Evolutionary conservation across 495 filamentous ascomycete species (phyloP).

Genomic region (Penicillium nucicola): DNA sequence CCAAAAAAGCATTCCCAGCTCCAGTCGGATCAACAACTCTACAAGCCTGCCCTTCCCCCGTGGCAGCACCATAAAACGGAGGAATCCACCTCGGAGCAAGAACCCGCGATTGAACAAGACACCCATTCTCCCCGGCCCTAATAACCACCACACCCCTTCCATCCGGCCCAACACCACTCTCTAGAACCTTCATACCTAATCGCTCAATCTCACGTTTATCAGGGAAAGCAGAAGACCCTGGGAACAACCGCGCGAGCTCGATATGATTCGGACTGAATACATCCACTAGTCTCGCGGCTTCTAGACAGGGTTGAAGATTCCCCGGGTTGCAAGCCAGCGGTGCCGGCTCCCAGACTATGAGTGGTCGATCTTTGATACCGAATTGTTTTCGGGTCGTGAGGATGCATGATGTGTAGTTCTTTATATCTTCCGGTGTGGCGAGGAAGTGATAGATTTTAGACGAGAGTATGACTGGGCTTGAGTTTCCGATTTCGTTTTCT

Average conservation of each 20-base stretch:
- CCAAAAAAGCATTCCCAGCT: slow-evolving; percentile 36
- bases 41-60: not conserved
- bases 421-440: slow-evolving; percentile 57
- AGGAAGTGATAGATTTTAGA: slow-evolving; percentile 67
- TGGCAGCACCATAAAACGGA: slow-evolving; percentile 19
- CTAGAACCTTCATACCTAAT: slow-evolving; percentile 16
- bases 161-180: slow-evolving; percentile 18
- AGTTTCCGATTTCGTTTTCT: slow-evolving; percentile 6
- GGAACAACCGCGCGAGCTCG: slow-evolving; percentile 25
- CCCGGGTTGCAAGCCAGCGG: slow-evolving; percentile 24
- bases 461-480: slow-evolving; percentile 2
- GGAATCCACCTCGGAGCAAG: slow-evolving; percentile 22
- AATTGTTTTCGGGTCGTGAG: slow-evolving; percentile 6
- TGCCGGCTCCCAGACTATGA: slow-evolving; percentile 39
- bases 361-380: slow-evolving; percentile 14
- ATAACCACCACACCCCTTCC: slow-evolving; percentile 20
- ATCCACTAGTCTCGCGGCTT: slow-evolving; percentile 21
- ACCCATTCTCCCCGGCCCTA: slow-evolving; percentile 33
- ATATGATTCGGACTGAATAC: slow-evolving; percentile 39
- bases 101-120: slow-evolving; percentile 12
- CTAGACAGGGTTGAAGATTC: slow-evolving; percentile 19
- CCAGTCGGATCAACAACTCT: slow-evolving; percentile 35
- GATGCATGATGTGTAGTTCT: slow-evolving; percentile 3
- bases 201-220: slow-evolving; percentile 20
- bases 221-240: not conserved